Base-by-base conservation (phyloP, 306 rosid species). In the Prinsepia uniflora region DNA sequence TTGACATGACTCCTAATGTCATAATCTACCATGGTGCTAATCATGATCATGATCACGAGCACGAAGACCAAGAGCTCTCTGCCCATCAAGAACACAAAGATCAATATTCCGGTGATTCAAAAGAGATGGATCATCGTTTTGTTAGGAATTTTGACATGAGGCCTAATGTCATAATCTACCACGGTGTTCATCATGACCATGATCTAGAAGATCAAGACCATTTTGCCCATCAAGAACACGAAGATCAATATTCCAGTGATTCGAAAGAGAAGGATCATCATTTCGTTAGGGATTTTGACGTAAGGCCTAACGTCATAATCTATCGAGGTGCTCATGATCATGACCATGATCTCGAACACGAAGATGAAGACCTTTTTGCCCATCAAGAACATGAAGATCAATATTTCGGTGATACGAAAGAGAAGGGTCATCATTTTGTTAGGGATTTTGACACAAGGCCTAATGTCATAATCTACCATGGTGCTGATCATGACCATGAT, bases 121-220 rank as follows among this genome's bases (percentile, higher is more conserved):
- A 5, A 45, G 80, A 67, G 46, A 70, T 4, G 12, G 19, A 18
- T 22, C 36, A 30, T 2, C 15, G 36, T 15, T 61, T 61, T 17
- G 66, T 61, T 36, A 8, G 13, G 66, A 47, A 61, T 46, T 61
- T 61, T 61, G 66, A 39, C 47, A 39, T 39, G 20, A 61, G 66
- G 12, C 66, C 47, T 39, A 61, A 61, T 61, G 24, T 4, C n/a
- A 15, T 61, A 36, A 17, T 61, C 7, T 61, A 61, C 47, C 66
- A 61, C 17, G 39, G 66, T 1, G 66, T 47, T 40, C 13, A 39
- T 40, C 22, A 61, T 1, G 36, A 30, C 2, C 36, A 30, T 30
- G 36, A 30, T 30, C 36, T 2, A 30, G 36, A 30, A 30, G 36
- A 30, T 2, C 36, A 30, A 30, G 36, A 30, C 3, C 36, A 1